phyloP scores from a whole-genome alignment of 805 yeast species.

The Sugiyamaella floridensis region DNA sequence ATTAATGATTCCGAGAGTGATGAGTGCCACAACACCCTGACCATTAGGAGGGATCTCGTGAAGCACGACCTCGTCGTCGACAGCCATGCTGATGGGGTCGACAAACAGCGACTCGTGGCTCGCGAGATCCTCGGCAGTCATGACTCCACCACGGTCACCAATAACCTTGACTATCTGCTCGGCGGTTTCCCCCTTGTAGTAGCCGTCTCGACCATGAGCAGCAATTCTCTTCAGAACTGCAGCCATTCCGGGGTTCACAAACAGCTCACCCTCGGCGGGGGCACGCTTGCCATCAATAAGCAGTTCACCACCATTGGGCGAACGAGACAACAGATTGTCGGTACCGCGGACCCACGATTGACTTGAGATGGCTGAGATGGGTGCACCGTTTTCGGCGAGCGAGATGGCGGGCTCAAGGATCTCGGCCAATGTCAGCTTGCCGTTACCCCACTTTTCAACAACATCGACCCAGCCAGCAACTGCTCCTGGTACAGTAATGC shows the following conservation, averaged over 20 bases:
- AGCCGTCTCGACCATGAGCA: constrained; percentile 53
- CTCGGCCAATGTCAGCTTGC: constrained; percentile 51
- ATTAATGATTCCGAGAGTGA: constrained; percentile 60
- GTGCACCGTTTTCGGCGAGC: constrained; percentile 61
- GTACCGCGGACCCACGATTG: constrained; percentile 41
- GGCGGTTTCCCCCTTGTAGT: constrained; percentile 66
- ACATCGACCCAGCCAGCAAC: constrained; percentile 76
- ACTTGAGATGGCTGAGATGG: constrained; percentile 55
- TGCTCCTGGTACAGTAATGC: constrained; percentile 73
- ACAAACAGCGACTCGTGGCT: constrained; percentile 55
- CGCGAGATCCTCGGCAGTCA: constrained; percentile 49
- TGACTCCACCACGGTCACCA: constrained; percentile 46
- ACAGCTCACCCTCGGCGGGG: constrained; percentile 55
- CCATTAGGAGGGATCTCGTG: constrained; percentile 88
- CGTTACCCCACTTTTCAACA: constrained; percentile 64
- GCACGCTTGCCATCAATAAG: constrained; percentile 31
- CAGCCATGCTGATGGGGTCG: constrained; percentile 49
- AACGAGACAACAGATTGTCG: constrained; percentile 33
- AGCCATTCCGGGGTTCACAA: constrained; percentile 48
- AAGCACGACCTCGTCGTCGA: constrained; percentile 45
- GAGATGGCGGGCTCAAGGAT: constrained; percentile 43
- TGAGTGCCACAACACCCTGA: constrained; percentile 68
- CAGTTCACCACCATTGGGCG: constrained; percentile 31
- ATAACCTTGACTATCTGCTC: constrained; percentile 53
- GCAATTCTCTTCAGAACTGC: constrained; percentile 47